Conservation (phyloP, 441 rosid species). For the Populus tomentosa region DNA sequence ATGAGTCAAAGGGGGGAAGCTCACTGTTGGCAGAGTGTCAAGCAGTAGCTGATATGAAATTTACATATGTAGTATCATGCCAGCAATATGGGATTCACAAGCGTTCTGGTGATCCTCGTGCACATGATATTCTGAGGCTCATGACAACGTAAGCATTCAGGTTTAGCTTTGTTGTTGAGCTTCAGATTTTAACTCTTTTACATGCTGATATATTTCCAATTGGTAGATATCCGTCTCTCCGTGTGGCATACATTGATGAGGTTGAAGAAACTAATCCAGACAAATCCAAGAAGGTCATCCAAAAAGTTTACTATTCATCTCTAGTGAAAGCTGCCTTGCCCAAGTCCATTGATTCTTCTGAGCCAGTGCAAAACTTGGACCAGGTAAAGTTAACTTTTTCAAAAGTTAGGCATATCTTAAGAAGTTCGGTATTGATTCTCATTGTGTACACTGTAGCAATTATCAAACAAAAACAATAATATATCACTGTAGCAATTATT, state of each 20-base stretch:
- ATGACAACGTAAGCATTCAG: constrained; percentile 62
- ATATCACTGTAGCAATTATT: too few relatives aligned
- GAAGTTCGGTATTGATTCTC: not conserved
- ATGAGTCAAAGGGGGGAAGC: constrained; percentile 67
- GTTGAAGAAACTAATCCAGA: constrained; percentile 88
- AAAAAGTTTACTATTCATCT: constrained; percentile 82
- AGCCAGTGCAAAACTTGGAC: constrained; percentile 82
- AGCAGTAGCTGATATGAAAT: constrained; percentile 99
- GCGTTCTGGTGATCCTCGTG: constrained; percentile 82
- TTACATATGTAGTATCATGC: constrained; percentile 93
- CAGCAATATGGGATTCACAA: constrained; percentile 95
- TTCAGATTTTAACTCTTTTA: constrained; percentile 1
- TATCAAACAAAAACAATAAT: too few relatives aligned
- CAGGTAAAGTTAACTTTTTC: constrained; percentile 50
- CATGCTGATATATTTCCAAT: constrained; percentile 14
- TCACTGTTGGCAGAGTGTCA: constrained; percentile 87
- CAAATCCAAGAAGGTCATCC: constrained; percentile 47
- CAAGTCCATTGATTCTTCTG: constrained; percentile 72
- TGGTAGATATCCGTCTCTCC: constrained; percentile 91
- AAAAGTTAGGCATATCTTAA: not conserved
- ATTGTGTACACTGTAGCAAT: too few relatives aligned
- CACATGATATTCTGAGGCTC: constrained; percentile 86
- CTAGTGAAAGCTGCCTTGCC: constrained; percentile 85
- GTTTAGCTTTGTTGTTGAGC: not conserved
- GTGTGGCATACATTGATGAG: constrained; percentile 98